A percentile compares a stretch with the other conserved stretches of the same genome.
phyloP scores from a whole-genome alignment of 2,329 filamentous ascomycete genomes.

The Pseudocercospora pini-densiflorae region DNA sequence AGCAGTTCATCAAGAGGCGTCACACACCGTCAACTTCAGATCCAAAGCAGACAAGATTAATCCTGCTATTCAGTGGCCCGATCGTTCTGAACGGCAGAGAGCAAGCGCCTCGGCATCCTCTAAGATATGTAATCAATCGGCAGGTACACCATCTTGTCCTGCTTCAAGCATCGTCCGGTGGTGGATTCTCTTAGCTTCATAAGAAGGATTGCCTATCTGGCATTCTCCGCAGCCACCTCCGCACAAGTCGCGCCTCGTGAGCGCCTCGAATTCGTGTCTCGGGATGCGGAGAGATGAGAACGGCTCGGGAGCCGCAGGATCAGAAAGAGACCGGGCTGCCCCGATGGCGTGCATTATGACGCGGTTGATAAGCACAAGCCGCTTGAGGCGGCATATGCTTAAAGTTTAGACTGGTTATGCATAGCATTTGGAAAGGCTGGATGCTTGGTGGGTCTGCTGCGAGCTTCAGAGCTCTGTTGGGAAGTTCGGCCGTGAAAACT shows the following conservation, averaged over 20 bases:
- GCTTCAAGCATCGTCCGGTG: neutral
- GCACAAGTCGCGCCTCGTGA: slow-evolving; percentile 3
- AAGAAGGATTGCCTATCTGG: slow-evolving; percentile 1
- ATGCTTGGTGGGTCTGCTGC: neutral
- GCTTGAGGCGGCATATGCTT: neutral
- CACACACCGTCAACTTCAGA: slow-evolving; percentile 3
- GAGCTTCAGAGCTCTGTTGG: slow-evolving; percentile 2
- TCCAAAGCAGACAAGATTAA: neutral
- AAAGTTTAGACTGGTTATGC: slow-evolving; percentile 5
- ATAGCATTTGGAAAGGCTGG: slow-evolving; percentile 4
- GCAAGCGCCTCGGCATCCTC: slow-evolving; percentile 8
- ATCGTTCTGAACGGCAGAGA: slow-evolving; percentile 5
- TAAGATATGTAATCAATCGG: neutral
- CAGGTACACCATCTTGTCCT: neutral
- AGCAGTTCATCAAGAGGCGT: slow-evolving; percentile 6
- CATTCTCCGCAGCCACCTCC: slow-evolving; percentile 3
- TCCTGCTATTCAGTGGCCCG: slow-evolving; percentile 5
- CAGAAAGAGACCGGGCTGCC: neutral
- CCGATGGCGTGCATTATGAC: slow-evolving; percentile 2
- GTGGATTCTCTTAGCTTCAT: neutral
- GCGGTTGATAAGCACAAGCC: neutral
- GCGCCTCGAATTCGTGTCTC: neutral
- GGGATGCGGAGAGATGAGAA: neutral
- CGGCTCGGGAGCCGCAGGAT: slow-evolving; percentile 4
- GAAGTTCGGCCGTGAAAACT: neutral